These are phyloP conservation scores for Wickerhamia fluorescens DNA, from an alignment of 805 yeast species.

Conservation along the genomic window DNA sequence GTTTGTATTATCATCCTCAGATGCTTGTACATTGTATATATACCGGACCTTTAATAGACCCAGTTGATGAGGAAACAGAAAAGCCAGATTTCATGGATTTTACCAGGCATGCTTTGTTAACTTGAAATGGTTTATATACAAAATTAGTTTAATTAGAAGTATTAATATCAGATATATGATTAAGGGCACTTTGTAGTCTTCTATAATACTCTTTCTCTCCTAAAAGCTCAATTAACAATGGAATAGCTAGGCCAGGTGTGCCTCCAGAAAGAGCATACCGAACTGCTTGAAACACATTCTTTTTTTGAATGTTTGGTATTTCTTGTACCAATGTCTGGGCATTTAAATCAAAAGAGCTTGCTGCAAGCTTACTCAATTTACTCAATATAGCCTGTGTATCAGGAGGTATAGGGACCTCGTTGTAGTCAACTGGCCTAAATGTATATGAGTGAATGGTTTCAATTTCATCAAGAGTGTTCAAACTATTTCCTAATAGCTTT, in stretches of 20 bases:
- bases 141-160: background rate
- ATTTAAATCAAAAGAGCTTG: constrained; percentile 8
- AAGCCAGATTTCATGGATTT: constrained; percentile 28
- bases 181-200: constrained; percentile 13
- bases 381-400: constrained; percentile 11
- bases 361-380: constrained; percentile 8
- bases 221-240: constrained; percentile 46
- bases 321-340: constrained; percentile 3
- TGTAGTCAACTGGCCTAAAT: constrained; percentile 32
- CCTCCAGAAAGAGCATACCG: constrained; percentile 69
- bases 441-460: constrained; percentile 41
- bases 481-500: constrained; percentile 36
- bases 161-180: background rate
- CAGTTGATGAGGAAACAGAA: constrained; percentile 8
- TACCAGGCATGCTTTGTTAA: constrained; percentile 7
- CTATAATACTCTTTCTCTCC: constrained; percentile 35
- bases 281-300: constrained; percentile 46
- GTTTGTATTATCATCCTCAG: constrained; percentile 64
- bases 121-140: constrained; percentile 4
- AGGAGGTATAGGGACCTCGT: constrained; percentile 9
- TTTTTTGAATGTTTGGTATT: constrained; percentile 16
- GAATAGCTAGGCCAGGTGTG: constrained; percentile 62
- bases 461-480: constrained; percentile 52
- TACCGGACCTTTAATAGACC: constrained; percentile 29
- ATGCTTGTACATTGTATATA: constrained; percentile 83